Evolutionary conservation across 2,329 filamentous ascomycete genomes (phyloP).

Genomic region (Penicillium frequentans): DNA sequence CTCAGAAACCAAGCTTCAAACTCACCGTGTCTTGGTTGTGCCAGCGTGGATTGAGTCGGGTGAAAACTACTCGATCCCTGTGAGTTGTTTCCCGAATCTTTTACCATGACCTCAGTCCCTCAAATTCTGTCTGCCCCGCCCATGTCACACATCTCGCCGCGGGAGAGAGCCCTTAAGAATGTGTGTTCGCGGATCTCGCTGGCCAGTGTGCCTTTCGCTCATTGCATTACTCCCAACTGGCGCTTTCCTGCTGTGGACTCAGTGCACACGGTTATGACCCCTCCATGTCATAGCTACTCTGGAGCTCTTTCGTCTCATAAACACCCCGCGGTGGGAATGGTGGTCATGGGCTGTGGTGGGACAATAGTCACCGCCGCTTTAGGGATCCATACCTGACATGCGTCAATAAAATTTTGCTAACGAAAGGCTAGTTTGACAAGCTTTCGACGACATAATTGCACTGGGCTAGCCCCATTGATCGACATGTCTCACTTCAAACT

Average conservation of each 20-base stretch:
- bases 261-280: constrained; percentile 12
- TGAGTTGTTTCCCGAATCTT: constrained; percentile 24
- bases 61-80: constrained; percentile 26
- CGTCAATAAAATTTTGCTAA: background rate
- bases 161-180: constrained; percentile 2
- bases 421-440: constrained; percentile 18
- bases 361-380: background rate
- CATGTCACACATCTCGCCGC: constrained; percentile 10
- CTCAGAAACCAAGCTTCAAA: constrained; percentile 12
- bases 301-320: background rate
- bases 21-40: constrained; percentile 32
- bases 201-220: background rate
- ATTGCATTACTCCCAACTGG: background rate
- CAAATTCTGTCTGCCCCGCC: constrained; percentile 20
- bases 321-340: background rate
- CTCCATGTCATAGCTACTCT: background rate
- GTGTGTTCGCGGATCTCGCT: constrained; percentile 5
- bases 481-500: constrained; percentile 75
- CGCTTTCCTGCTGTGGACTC: constrained; percentile 5
- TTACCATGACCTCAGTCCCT: background rate
- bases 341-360: background rate
- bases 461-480: constrained; percentile 22
- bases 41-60: constrained; percentile 28
- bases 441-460: constrained; percentile 20
- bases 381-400: background rate